Conservation (phyloP, 2,329 filamentous ascomycete species). For the Bipolaris cookei region DNA sequence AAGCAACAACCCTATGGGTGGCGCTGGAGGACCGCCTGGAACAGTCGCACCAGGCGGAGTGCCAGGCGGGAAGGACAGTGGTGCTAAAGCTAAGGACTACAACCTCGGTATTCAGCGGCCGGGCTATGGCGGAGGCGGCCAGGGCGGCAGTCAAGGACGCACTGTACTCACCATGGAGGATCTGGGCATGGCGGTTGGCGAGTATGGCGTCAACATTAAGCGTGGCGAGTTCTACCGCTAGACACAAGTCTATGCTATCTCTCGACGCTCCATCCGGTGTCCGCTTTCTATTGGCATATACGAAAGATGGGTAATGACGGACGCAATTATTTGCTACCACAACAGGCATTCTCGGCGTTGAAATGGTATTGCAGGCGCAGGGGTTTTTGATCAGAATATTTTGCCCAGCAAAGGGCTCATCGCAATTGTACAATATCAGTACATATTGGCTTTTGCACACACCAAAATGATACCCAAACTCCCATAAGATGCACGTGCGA, state of each 20-base stretch:
- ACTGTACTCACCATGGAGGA: slow-evolving; percentile 99
- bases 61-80: slow-evolving; percentile 56
- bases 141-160: slow-evolving; percentile 84
- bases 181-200: slow-evolving; percentile 93
- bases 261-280: not conserved
- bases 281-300: not conserved
- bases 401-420: slow-evolving; percentile 24
- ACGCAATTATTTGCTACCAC: slow-evolving; percentile 2
- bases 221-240: slow-evolving; percentile 94
- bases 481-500: slow-evolving; percentile 35
- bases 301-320: slow-evolving; percentile 6
- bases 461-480: slow-evolving; percentile 48
- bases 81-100: slow-evolving; percentile 54
- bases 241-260: not conserved
- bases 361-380: slow-evolving; percentile 28
- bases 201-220: slow-evolving; percentile 98
- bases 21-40: slow-evolving; percentile 67
- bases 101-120: slow-evolving; percentile 58
- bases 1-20: slow-evolving; percentile 89
- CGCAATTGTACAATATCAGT: slow-evolving; percentile 45
- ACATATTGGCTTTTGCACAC: slow-evolving; percentile 36
- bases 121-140: slow-evolving; percentile 77
- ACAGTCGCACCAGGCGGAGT: slow-evolving; percentile 62
- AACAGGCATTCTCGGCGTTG: slow-evolving; percentile 39
- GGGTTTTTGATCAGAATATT: slow-evolving; percentile 17